These are phyloP conservation scores for Aspergillus baeticus DNA, from an alignment of 495 filamentous ascomycete genomes.

Conservation along the genomic window DNA sequence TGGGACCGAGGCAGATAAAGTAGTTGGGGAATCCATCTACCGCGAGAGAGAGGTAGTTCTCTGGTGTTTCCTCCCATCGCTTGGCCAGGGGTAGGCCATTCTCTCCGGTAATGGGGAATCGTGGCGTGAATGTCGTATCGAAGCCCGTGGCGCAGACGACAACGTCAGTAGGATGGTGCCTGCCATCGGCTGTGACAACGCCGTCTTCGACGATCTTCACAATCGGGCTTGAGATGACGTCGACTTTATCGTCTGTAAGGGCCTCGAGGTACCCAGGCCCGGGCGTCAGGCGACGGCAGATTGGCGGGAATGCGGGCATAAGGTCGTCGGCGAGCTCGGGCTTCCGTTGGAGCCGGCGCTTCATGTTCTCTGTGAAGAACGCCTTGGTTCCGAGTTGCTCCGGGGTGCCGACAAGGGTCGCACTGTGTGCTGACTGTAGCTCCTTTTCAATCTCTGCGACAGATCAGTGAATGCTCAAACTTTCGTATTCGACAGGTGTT, in stretches of 20 bases:
- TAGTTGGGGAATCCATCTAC: constrained; percentile 66
- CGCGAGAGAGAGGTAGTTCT: constrained; percentile 59
- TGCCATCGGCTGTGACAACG: constrained; percentile 49
- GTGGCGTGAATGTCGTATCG: constrained; percentile 47
- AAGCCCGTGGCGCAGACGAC: constrained; percentile 57
- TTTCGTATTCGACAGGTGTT: too few relatives aligned
- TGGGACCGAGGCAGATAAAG: constrained; percentile 53
- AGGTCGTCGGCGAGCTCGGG: constrained; percentile 34
- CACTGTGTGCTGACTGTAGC: constrained; percentile 46
- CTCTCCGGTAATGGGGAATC: constrained; percentile 50
- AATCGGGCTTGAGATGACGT: constrained; percentile 41
- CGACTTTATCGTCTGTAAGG: constrained; percentile 45
- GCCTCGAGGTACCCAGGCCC: constrained; percentile 50
- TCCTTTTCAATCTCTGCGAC: constrained; percentile 41
- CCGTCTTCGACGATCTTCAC: constrained; percentile 44
- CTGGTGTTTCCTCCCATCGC: constrained; percentile 49
- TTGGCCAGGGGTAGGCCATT: constrained; percentile 46
- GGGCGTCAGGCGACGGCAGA: constrained; percentile 52
- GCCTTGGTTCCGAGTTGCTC: constrained; percentile 35
- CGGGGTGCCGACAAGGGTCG: constrained; percentile 34
- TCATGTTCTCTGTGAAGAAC: constrained; percentile 43
- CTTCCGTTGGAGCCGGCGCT: constrained; percentile 34
- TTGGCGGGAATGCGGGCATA: constrained; percentile 44
- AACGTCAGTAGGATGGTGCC: constrained; percentile 37
- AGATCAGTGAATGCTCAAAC: not conserved